Conservation (phyloP, 2,329 filamentous ascomycete genomes). For the Periconia macrospinosa region DNA sequence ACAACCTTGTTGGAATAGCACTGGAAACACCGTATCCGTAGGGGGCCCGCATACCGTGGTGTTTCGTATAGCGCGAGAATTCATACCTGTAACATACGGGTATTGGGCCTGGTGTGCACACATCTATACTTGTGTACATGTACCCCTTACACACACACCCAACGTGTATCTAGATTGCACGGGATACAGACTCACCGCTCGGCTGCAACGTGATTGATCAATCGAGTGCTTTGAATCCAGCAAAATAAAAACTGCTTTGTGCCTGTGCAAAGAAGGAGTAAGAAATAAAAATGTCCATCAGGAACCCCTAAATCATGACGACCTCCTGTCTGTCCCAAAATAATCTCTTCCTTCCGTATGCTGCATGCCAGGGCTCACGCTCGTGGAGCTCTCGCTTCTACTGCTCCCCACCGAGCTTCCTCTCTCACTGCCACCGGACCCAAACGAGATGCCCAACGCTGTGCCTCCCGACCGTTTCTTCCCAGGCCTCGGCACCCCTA, state of each 20-base stretch:
- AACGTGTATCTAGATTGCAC: no score
- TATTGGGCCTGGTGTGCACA: no score
- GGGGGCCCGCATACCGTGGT: not conserved
- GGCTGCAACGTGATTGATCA: no score
- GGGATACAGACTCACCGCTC: no score
- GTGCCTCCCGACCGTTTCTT: slow-evolving; percentile 16
- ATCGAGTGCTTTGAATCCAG: no score
- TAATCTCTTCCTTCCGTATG: slow-evolving; percentile 7
- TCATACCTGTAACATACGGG: no score
- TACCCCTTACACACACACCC: no score
- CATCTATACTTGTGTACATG: no score
- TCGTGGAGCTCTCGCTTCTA: slow-evolving; percentile 6
- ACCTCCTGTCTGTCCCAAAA: slow-evolving; percentile 6
- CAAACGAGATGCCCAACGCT: slow-evolving; percentile 15
- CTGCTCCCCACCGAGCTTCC: slow-evolving; percentile 11
- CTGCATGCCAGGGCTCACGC: not conserved
- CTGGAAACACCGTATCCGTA: not conserved
- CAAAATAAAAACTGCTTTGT: no score
- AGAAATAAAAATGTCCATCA: no score
- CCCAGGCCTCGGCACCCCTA: slow-evolving; percentile 30
- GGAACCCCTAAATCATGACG: no score
- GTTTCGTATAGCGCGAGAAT: not conserved
- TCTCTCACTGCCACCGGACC: slow-evolving; percentile 1
- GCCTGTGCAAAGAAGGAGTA: no score
- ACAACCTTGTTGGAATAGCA: not conserved